A percentile compares a stretch with the other conserved stretches of the same genome.
Conservation (phyloP, 306 rosid species). For the Erythrophleum fordii region DNA sequence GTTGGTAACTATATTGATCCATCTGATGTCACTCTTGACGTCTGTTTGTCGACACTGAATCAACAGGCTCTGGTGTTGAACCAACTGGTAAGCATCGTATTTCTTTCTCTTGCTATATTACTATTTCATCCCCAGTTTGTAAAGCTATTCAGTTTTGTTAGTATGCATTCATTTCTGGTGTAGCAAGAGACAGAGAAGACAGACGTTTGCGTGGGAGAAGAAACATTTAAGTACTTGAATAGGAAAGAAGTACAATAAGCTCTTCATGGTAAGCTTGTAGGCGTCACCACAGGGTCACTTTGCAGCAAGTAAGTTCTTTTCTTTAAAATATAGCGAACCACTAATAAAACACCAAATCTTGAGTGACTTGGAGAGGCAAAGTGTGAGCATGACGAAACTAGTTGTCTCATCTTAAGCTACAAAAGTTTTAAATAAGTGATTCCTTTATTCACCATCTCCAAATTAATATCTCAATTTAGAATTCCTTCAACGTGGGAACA, state of each 20-base stretch:
- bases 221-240: conserved; percentile 55
- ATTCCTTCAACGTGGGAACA: too few relatives aligned
- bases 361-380: too few relatives aligned
- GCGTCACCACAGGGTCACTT: conserved; percentile 49
- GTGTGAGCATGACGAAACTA: too few relatives aligned
- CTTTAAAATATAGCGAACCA: neutral
- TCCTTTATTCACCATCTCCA: too few relatives aligned
- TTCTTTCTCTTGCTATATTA: neutral
- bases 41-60: conserved; percentile 45
- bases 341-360: neutral
- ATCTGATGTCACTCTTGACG: conserved; percentile 56
- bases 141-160: neutral
- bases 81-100: conserved; percentile 44
- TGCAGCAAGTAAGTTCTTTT: conserved; percentile 62
- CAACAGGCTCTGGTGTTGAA: conserved; percentile 46
- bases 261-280: conserved; percentile 69
- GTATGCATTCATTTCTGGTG: neutral
- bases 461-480: too few relatives aligned
- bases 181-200: conserved; percentile 49
- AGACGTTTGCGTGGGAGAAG: conserved; percentile 75
- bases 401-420: too few relatives aligned
- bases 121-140: neutral
- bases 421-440: too few relatives aligned
- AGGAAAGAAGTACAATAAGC: conserved; percentile 67
- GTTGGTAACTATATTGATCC: conserved; percentile 20